Conservation (phyloP, 768 basidiomycete species). For the Lyophyllum decastes region DNA sequence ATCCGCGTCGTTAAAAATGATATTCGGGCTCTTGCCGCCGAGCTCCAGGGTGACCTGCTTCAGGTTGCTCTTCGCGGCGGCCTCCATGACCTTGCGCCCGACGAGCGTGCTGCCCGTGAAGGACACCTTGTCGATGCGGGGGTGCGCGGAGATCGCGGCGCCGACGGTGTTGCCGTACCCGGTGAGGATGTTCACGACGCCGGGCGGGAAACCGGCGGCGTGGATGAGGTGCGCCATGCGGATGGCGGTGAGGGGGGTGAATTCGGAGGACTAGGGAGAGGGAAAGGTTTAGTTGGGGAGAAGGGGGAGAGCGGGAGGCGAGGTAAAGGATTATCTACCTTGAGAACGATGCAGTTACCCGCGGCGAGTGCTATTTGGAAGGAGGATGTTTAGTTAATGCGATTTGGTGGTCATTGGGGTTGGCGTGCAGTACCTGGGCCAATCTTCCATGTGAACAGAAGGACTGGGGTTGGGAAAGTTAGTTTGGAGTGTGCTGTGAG, state of each 20-base stretch:
- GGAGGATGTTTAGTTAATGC: background rate
- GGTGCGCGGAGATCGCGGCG: slow-evolving; percentile 68
- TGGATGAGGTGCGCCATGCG: slow-evolving; percentile 54
- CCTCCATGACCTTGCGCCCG: slow-evolving; percentile 74
- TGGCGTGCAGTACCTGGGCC: slow-evolving; percentile 58
- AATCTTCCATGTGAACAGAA: slow-evolving; percentile 76
- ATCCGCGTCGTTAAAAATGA: slow-evolving; percentile 69
- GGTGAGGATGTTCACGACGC: slow-evolving; percentile 75
- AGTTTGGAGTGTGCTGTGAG: background rate
- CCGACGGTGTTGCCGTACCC: slow-evolving; percentile 76
- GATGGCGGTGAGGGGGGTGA: slow-evolving; percentile 74
- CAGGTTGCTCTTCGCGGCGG: slow-evolving; percentile 73
- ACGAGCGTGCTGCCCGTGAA: slow-evolving; percentile 62
- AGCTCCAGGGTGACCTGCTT: slow-evolving; percentile 80
- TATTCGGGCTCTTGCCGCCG: slow-evolving; percentile 67
- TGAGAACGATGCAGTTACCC: slow-evolving; percentile 78
- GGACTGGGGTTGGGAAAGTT: slow-evolving; percentile 32
- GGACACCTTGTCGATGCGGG: slow-evolving; percentile 64
- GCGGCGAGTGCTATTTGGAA: slow-evolving; percentile 66
- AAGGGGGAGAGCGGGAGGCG: background rate
- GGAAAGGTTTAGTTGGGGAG: background rate
- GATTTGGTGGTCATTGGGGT: too few species aligned
- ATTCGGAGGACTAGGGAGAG: slow-evolving; percentile 61
- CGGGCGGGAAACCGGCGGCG: slow-evolving; percentile 78
- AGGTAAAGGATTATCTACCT: too few species aligned